Evolutionary conservation across 805 yeast genomes (phyloP).

Genomic region (Schizosaccharomyces japonicus): DNA sequence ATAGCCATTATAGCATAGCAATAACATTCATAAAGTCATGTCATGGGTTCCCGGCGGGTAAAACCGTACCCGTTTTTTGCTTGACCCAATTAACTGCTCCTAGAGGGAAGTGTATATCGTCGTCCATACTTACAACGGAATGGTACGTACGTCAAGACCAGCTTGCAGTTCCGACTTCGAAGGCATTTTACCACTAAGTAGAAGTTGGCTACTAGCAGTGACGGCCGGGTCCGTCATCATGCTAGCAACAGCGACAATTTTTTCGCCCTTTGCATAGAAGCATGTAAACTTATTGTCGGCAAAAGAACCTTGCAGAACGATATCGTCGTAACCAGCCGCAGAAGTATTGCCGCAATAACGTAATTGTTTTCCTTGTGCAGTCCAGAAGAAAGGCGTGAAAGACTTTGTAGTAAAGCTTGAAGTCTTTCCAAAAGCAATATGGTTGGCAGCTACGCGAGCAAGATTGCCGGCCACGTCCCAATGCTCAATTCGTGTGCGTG

Average conservation of each 20-base stretch:
- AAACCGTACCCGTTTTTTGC: no score
- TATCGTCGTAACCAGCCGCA: conserved; percentile 5
- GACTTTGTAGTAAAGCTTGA: conserved; percentile 3
- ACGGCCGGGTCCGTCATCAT: conserved; percentile 5
- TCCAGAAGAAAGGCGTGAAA: conserved; percentile 6
- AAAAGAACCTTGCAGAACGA: conserved; percentile 5
- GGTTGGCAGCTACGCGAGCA: background rate
- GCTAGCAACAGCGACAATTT: conserved; percentile 6
- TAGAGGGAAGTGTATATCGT: no score
- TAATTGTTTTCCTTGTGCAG: conserved; percentile 7
- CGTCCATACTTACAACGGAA: background rate
- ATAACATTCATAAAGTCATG: no score
- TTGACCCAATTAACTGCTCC: no score
- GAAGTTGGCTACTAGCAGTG: conserved; percentile 3
- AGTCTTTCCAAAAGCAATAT: background rate
- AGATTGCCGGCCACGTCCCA: conserved; percentile 6
- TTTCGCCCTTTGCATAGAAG: conserved; percentile 5
- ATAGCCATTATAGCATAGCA: no score
- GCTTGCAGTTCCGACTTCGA: conserved; percentile 5
- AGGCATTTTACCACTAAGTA: conserved; percentile 5
- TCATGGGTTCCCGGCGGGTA: no score
- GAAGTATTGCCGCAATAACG: conserved; percentile 6
- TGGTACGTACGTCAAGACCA: conserved; percentile 3
- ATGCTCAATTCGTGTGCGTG: conserved; percentile 6
- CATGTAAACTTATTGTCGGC: conserved; percentile 4